Conservation (phyloP, 371 early-diverging fungal genomes). For the Zychaea mexicana region DNA sequence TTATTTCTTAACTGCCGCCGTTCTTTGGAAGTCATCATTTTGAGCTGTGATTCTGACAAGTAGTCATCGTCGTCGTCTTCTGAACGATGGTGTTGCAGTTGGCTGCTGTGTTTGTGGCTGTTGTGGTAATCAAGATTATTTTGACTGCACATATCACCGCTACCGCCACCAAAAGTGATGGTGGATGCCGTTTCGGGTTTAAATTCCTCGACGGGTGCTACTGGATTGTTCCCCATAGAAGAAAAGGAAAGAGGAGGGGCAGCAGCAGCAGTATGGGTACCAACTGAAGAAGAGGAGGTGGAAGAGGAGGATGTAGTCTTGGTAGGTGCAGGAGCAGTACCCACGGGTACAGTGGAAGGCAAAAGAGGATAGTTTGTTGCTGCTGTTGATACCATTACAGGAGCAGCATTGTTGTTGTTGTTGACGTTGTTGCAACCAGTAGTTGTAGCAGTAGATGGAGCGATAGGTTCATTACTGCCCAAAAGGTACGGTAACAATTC, state of each 20-base stretch:
- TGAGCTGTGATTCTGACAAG: constrained; percentile 43
- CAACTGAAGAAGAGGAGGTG: too few relatives aligned
- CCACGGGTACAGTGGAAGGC: not conserved
- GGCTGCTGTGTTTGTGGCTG: not conserved
- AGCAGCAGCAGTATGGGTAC: too few relatives aligned
- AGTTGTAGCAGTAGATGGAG: not conserved
- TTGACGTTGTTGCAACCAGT: not conserved
- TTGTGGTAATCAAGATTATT: not conserved
- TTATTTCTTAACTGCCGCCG: constrained; percentile 89
- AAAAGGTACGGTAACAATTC: not conserved
- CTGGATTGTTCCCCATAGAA: too few relatives aligned
- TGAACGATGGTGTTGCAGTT: not conserved
- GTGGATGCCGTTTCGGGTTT: not conserved
- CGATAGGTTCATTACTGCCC: not conserved
- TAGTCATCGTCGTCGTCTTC: constrained; percentile 23
- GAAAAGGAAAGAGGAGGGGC: not conserved
- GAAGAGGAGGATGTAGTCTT: not conserved
- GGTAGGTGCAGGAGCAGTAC: not conserved
- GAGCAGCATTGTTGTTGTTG: not conserved
- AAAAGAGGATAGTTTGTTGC: not conserved
- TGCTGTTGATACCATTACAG: too few relatives aligned
- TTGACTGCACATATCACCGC: not conserved
- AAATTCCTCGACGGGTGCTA: not conserved
- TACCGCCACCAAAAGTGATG: not conserved
- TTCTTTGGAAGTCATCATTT: constrained; percentile 78